Percentiles rank a stretch among this genome's conserved stretches.
phyloP scores from a whole-genome alignment of 768 basidiomycete species.

The Xerocomellus chrysenteron region DNA sequence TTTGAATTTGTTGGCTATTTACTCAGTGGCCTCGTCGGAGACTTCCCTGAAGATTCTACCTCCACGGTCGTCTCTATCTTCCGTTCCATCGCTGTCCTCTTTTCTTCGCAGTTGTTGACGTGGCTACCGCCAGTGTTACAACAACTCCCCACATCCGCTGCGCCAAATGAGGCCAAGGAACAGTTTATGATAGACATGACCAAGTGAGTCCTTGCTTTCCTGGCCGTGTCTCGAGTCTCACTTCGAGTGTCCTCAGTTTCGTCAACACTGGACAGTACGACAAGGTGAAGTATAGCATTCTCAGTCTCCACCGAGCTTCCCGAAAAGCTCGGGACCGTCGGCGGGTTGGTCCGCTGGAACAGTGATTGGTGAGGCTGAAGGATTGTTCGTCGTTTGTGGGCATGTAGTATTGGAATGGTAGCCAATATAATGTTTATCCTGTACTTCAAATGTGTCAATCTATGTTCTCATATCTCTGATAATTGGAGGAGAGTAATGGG shows the following conservation, averaged over 20 bases:
- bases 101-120: constrained; percentile 62
- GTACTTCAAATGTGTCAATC: constrained; percentile 1
- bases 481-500: neutral
- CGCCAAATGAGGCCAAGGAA: constrained; percentile 64
- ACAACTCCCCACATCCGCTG: constrained; percentile 58
- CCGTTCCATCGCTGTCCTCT: constrained; percentile 62
- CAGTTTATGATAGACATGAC: constrained; percentile 74
- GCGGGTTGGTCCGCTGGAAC: constrained; percentile 33
- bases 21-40: constrained; percentile 76
- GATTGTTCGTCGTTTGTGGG: constrained; percentile 2
- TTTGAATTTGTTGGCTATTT: constrained; percentile 66
- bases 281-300: constrained; percentile 79
- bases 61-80: constrained; percentile 76
- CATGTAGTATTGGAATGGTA: constrained; percentile 16
- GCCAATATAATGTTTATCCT: constrained; percentile 18
- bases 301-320: constrained; percentile 68
- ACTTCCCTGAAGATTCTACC: constrained; percentile 85
- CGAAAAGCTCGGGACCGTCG: constrained; percentile 71
- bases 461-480: neutral
- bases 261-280: constrained; percentile 66
- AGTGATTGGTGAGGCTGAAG: constrained; percentile 15
- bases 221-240: neutral
- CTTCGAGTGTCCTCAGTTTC: constrained; percentile 44
- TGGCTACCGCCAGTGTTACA: constrained; percentile 77
- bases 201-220: constrained; percentile 48